Conservation (phyloP, 805 yeast genomes). For the Saturnispora kantuleensis region DNA sequence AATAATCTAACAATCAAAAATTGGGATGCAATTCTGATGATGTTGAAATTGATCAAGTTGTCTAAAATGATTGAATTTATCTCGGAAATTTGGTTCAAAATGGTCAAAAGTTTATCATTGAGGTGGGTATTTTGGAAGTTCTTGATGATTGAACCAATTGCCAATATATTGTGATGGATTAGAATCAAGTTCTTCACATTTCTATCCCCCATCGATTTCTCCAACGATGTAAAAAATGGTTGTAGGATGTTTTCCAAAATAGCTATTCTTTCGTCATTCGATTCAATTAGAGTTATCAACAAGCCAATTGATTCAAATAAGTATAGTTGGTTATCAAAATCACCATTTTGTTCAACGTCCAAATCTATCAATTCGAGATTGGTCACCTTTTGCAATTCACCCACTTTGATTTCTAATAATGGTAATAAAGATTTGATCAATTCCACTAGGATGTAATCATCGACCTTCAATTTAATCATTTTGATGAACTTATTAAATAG, state of each 20-base stretch:
- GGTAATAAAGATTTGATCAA: conserved; percentile 53
- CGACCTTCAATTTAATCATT: conserved; percentile 57
- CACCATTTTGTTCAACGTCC: conserved; percentile 42
- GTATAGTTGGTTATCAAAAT: conserved; percentile 72
- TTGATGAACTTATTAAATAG: conserved; percentile 75
- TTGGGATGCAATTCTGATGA: conserved; percentile 75
- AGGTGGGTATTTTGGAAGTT: conserved; percentile 51
- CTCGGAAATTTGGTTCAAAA: conserved; percentile 42
- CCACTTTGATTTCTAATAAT: conserved; percentile 51
- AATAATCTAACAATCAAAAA: conserved; percentile 82
- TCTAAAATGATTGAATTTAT: conserved; percentile 80
- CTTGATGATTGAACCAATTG: conserved; percentile 81
- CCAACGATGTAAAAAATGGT: conserved; percentile 67
- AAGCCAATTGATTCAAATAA: conserved; percentile 82
- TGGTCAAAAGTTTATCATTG: conserved; percentile 24
- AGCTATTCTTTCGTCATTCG: conserved; percentile 31
- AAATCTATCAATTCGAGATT: conserved; percentile 21
- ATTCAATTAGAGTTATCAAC: conserved; percentile 47
- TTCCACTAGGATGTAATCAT: conserved; percentile 41
- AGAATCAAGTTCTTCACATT: conserved; percentile 47
- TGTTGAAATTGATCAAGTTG: conserved; percentile 52
- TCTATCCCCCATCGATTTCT: conserved; percentile 43
- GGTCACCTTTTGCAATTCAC: conserved; percentile 19
- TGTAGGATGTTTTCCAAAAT: conserved; percentile 58
- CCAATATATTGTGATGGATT: conserved; percentile 79